A percentile compares a stretch with the other conserved stretches of the same genome.
These are phyloP conservation scores for Paracoccidioides brasiliensis DNA, from an alignment of 2,329 filamentous ascomycete species.

Conservation along the genomic window DNA sequence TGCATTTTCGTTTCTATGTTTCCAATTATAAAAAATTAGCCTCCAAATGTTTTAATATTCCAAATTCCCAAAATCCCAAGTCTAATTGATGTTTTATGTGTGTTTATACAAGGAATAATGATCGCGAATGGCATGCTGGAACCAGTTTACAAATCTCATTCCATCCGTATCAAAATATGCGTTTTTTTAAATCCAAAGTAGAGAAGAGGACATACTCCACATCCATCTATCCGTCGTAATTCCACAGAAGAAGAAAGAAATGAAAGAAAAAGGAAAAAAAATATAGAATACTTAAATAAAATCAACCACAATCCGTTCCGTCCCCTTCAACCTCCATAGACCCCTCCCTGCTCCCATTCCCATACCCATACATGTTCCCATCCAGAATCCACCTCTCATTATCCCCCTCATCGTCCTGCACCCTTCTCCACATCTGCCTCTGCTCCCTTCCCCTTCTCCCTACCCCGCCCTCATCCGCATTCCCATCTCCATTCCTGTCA, in stretches of 20 bases:
- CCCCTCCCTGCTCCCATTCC: not conserved
- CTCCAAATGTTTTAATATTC: no score
- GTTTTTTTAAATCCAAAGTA: not conserved
- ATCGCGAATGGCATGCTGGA: no score
- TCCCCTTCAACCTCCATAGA: conserved; percentile 1
- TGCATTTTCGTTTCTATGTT: no score
- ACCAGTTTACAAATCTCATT: no score
- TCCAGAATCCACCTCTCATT: conserved; percentile 38
- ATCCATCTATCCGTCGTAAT: not conserved
- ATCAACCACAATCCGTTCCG: not conserved
- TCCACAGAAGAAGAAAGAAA: not conserved
- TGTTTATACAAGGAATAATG: no score
- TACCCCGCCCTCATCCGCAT: not conserved
- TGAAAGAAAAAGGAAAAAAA: not conserved
- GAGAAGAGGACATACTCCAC: not conserved
- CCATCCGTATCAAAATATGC: no score
- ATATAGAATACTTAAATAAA: not conserved
- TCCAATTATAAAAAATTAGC: no score
- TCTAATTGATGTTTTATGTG: no score
- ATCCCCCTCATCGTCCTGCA: conserved; percentile 36
- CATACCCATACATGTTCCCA: conserved; percentile 29
- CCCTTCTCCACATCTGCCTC: conserved; percentile 34
- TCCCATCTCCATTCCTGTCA: not conserved
- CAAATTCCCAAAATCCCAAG: no score
- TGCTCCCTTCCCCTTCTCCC: conserved; percentile 18